A percentile compares a stretch with the other conserved stretches of the same genome.
These are phyloP conservation scores for Polygonum aviculare DNA, from an alignment of 148 eudicot species.

Conservation along the genomic window DNA sequence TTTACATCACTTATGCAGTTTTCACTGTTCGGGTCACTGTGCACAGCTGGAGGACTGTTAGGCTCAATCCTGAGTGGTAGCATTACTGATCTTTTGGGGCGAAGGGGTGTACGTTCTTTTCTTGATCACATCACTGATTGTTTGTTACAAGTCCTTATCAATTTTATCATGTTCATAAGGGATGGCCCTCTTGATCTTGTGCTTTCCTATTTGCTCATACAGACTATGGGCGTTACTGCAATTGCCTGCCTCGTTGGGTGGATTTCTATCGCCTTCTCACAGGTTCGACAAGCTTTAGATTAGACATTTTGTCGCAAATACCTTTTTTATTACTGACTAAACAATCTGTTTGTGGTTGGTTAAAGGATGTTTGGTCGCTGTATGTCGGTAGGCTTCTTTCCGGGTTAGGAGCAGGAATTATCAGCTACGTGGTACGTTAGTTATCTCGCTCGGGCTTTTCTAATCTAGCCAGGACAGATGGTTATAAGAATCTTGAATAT, in stretches of 20 bases:
- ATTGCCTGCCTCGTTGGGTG: constrained; percentile 24
- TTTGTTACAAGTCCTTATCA: neutral
- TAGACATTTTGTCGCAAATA: neutral
- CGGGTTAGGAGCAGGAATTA: constrained; percentile 17
- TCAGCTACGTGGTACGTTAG: constrained; percentile 13
- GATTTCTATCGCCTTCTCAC: constrained; percentile 20
- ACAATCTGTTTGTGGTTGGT: neutral
- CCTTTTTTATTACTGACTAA: neutral
- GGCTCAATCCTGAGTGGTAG: constrained; percentile 26
- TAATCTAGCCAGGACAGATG: neutral
- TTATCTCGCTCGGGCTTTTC: neutral
- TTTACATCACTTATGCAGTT: constrained; percentile 16
- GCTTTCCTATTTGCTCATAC: neutral
- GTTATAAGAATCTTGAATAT: neutral
- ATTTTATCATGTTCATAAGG: constrained; percentile 4
- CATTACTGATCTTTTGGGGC: constrained; percentile 25
- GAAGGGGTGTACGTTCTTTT: constrained; percentile 22
- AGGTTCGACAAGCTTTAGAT: constrained; percentile 16
- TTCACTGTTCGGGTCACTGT: constrained; percentile 30
- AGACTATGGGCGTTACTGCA: constrained; percentile 21
- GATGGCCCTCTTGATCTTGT: neutral
- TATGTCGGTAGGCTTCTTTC: constrained; percentile 25
- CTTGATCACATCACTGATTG: neutral
- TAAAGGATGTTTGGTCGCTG: constrained; percentile 7
- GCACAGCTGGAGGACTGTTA: constrained; percentile 20